Conservation (phyloP, 2,329 filamentous ascomycete species). For the Tolypocladium sp. region DNA sequence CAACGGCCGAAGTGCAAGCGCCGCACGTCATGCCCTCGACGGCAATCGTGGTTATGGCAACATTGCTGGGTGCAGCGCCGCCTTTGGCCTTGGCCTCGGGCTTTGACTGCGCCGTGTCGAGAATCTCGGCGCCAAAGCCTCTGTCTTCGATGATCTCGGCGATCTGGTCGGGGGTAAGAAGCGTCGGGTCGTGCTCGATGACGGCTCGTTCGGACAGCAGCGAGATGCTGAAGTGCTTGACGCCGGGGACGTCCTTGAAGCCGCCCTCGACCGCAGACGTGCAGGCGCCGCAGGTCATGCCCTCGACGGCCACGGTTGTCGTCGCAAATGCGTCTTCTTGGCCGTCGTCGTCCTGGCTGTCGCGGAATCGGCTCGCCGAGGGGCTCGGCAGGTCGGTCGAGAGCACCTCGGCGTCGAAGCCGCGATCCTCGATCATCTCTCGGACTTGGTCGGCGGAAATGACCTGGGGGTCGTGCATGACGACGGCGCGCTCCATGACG, state of each 20-base stretch:
- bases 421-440: conserved; percentile 83
- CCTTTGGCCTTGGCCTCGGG: conserved; percentile 14
- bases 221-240: conserved; percentile 73
- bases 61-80: conserved; percentile 22
- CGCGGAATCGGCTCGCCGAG: conserved; percentile 27
- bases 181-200: conserved; percentile 62
- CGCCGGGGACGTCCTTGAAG: conserved; percentile 64
- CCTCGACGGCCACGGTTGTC: conserved; percentile 71
- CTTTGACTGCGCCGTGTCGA: conserved; percentile 55
- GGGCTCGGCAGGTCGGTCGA: conserved; percentile 63
- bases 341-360: conserved; percentile 25
- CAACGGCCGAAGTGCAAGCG: conserved; percentile 87
- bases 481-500: conserved; percentile 90
- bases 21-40: conserved; percentile 98
- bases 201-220: conserved; percentile 78
- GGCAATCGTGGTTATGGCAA: conserved; percentile 71
- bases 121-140: conserved; percentile 71
- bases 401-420: conserved; percentile 87
- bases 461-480: conserved; percentile 73
- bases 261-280: conserved; percentile 77
- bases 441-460: conserved; percentile 68
- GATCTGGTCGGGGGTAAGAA: conserved; percentile 44
- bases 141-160: conserved; percentile 57
- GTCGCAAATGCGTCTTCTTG: conserved; percentile 38
- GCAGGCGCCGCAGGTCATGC: conserved; percentile 88